Base-by-base conservation (phyloP, 2,329 filamentous ascomycete species). In the Nemania sp. region DNA sequence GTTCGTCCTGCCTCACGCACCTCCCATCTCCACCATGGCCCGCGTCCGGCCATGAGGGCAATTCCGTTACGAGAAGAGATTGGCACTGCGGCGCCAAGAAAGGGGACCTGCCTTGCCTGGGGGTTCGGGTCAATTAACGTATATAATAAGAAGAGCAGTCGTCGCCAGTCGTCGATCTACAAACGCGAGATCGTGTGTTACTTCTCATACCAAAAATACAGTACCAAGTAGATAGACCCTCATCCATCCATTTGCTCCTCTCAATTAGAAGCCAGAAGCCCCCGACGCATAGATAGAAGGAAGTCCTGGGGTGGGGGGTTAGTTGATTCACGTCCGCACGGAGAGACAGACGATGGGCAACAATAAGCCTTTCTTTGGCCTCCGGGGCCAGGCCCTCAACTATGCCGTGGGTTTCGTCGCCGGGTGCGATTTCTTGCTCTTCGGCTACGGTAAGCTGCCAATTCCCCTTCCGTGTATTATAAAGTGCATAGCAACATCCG, bases 321-420 rank as follows among this genome's bases (percentile, higher is more conserved):
- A n/a, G n/a, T n/a, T n/a, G n/a, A 18, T 42, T 46, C 20, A 20
- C 10, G 37, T 54, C 37, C 37, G 34, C 13, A 12, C n/a, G 20
- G 21, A 54, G 25, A 45, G 15, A 45, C 17, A 46, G 43, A 68
- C n/a, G 50, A 74, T 73, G 71, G 68, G 64, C 58, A 69, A 66
- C 62, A 65, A 61, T 7, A 35, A 39, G 35, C 11, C 35, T 60
- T 90, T 83, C 70, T 85, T 89, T 67, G 89, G 89, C 74, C 81
- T 91, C 63, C 81, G 81, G 57, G 89, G 89, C 77, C 78, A 82
- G 35, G 75, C 76, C 73, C 84, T 91, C 65, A 90, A 89, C 78
- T 81, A 85, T 74, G 88, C 88, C 55, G 85, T 92, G 67, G 86
- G 86, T 63, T 76, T 87, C n/a, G 83, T 91, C 69, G 89, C 89